Percentiles rank a stretch among this genome's conserved stretches.
These are phyloP conservation scores for Castanopsis chinensis DNA, from an alignment of 306 rosid species.

Conservation along the genomic window DNA sequence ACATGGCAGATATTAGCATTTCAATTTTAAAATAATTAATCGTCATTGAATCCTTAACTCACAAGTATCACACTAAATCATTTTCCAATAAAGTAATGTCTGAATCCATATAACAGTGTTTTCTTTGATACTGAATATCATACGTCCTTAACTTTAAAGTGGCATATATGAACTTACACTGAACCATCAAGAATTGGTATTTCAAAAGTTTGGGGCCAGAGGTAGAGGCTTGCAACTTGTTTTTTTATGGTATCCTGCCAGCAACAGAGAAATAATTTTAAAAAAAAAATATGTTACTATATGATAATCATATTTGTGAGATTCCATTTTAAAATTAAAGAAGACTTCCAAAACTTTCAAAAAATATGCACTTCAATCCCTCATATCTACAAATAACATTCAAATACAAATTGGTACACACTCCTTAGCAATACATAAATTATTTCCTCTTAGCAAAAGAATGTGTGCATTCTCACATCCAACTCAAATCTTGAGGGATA, in stretches of 20 bases:
- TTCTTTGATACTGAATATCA: neutral
- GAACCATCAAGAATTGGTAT: constrained; percentile 25
- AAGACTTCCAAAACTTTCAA: neutral
- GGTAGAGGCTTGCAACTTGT: constrained; percentile 24
- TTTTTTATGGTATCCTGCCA: constrained; percentile 23
- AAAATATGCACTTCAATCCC: neutral
- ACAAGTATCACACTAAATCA: neutral
- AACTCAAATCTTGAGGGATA: neutral
- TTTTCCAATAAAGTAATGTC: neutral
- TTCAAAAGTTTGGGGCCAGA: constrained; percentile 28
- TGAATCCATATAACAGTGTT: neutral
- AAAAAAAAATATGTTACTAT: neutral
- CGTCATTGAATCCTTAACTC: neutral
- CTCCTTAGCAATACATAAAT: neutral
- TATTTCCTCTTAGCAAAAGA: neutral
- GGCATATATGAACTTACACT: constrained; percentile 8
- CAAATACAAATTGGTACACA: neutral
- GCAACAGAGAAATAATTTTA: neutral
- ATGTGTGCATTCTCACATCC: neutral
- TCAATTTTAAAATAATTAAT: neutral
- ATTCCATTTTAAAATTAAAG: neutral
- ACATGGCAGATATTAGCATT: neutral
- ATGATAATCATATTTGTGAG: neutral
- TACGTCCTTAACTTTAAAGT: neutral
- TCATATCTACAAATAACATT: neutral